A percentile compares a stretch with the other conserved stretches of the same genome.
Conservation (phyloP, 805 yeast genomes). For the Teunomyces funiuensis region DNA sequence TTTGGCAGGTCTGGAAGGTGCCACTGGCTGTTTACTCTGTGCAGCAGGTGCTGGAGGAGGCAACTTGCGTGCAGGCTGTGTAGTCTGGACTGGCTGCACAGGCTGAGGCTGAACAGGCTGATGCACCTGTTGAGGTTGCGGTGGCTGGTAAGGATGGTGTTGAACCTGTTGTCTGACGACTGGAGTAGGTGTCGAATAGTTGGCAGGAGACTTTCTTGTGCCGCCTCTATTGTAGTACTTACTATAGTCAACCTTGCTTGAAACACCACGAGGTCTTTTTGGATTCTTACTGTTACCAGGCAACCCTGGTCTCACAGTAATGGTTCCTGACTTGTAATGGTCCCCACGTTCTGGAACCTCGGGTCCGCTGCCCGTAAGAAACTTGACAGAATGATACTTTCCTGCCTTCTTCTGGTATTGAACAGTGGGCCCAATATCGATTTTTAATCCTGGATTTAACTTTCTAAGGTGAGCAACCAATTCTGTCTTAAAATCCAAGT, state of each 20-base stretch:
- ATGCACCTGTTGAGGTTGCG: slow-evolving; percentile 18
- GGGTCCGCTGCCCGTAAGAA: slow-evolving; percentile 50
- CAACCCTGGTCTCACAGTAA: slow-evolving; percentile 75
- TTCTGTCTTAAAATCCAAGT: slow-evolving; percentile 87
- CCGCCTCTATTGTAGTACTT: slow-evolving; percentile 41
- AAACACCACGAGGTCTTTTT: slow-evolving; percentile 66
- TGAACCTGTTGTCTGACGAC: slow-evolving; percentile 15
- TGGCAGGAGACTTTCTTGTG: slow-evolving; percentile 8
- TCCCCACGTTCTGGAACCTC: slow-evolving; percentile 71
- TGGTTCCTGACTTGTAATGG: slow-evolving; percentile 82
- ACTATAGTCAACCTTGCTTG: slow-evolving; percentile 40
- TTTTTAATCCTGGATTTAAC: slow-evolving; percentile 54
- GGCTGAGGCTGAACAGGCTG: slow-evolving; percentile 9
- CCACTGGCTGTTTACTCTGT: slow-evolving; percentile 16
- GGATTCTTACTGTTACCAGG: slow-evolving; percentile 72
- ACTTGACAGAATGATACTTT: slow-evolving; percentile 72
- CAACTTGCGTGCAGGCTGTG: slow-evolving; percentile 10
- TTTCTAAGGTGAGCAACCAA: slow-evolving; percentile 71
- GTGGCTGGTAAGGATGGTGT: slow-evolving; percentile 26
- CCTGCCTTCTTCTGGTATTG: slow-evolving; percentile 92
- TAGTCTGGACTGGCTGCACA: slow-evolving; percentile 7
- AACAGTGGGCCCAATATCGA: slow-evolving; percentile 69
- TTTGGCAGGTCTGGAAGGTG: slow-evolving; percentile 27
- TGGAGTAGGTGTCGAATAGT: slow-evolving; percentile 16
- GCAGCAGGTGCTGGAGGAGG: slow-evolving; percentile 15